phyloP scores from a whole-genome alignment of 805 yeast species.

The Zygoascus biomembranicola region DNA sequence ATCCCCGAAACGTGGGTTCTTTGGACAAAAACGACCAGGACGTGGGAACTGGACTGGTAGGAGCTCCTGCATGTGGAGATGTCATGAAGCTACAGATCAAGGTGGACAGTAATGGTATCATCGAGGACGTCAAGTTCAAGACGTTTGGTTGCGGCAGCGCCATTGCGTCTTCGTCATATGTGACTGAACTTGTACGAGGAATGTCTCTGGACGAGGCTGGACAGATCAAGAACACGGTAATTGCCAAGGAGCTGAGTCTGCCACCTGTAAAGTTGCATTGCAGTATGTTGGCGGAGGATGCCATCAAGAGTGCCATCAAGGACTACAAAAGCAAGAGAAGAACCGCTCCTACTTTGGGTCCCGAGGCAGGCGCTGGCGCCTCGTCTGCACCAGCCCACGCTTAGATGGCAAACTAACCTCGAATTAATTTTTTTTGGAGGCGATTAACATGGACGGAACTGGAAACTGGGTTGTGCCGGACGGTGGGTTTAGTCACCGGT shows the following conservation, averaged over 20 bases:
- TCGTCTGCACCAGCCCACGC: no score
- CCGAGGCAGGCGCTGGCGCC: slow-evolving; percentile 32
- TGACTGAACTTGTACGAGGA: slow-evolving; percentile 92
- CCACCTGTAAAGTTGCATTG: slow-evolving; percentile 98
- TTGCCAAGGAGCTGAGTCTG: slow-evolving; percentile 87
- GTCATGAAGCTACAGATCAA: slow-evolving; percentile 96
- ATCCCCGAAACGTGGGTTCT: slow-evolving; percentile 95
- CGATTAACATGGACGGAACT: no score
- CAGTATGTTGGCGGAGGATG: slow-evolving; percentile 98
- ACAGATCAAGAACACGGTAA: slow-evolving; percentile 83
- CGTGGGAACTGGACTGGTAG: slow-evolving; percentile 96
- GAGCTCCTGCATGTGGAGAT: slow-evolving; percentile 99
- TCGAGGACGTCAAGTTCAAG: slow-evolving; percentile 92
- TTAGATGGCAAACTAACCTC: no score
- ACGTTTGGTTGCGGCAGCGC: slow-evolving; percentile 99
- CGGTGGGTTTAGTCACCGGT: no score
- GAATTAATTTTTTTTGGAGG: no score
- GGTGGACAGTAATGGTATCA: slow-evolving; percentile 85
- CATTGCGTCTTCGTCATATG: slow-evolving; percentile 90
- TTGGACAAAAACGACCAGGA: slow-evolving; percentile 64
- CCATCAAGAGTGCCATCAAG: slow-evolving; percentile 93
- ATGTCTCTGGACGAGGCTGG: slow-evolving; percentile 91
- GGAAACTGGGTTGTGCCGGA: no score
- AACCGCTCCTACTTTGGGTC: slow-evolving; percentile 52
- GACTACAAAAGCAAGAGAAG: slow-evolving; percentile 82